Percentiles rank a stretch among this genome's conserved stretches.
Evolutionary conservation across 2,329 filamentous ascomycete genomes (phyloP).

Genomic region (Aspergillus fischeri): DNA sequence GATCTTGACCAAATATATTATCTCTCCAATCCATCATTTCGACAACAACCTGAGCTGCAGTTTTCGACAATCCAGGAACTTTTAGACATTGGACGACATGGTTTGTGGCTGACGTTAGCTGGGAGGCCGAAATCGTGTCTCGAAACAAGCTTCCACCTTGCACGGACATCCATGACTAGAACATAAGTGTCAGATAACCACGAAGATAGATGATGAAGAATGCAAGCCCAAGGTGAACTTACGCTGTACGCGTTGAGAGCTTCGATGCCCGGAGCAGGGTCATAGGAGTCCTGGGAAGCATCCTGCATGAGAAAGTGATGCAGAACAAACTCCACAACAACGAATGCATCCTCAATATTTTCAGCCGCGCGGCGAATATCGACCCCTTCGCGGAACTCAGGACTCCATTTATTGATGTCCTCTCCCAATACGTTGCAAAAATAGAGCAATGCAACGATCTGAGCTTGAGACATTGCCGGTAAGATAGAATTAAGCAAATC

Average conservation of each 20-base stretch:
- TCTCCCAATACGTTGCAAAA: constrained; percentile 41
- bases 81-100: constrained; percentile 24
- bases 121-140: constrained; percentile 15
- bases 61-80: constrained; percentile 23
- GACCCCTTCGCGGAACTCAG: constrained; percentile 16
- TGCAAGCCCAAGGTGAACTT: constrained; percentile 9
- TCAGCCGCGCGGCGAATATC: constrained; percentile 13
- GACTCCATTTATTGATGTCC: constrained; percentile 28
- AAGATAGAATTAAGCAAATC: constrained; percentile 30
- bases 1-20: constrained; percentile 22
- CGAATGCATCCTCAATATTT: constrained; percentile 37
- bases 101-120: constrained; percentile 20
- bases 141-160: constrained; percentile 22
- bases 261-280: constrained; percentile 25
- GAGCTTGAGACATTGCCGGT: constrained; percentile 33
- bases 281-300: constrained; percentile 13
- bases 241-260: constrained; percentile 37
- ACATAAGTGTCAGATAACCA: constrained; percentile 4
- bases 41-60: constrained; percentile 32
- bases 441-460: constrained; percentile 33
- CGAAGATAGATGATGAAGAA: not conserved
- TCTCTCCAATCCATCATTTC: constrained; percentile 30
- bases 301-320: constrained; percentile 27
- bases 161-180: constrained; percentile 33
- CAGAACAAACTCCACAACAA: constrained; percentile 34